Conservation (phyloP, 208 protist genomes). For the Crithidia fasciculata region DNA sequence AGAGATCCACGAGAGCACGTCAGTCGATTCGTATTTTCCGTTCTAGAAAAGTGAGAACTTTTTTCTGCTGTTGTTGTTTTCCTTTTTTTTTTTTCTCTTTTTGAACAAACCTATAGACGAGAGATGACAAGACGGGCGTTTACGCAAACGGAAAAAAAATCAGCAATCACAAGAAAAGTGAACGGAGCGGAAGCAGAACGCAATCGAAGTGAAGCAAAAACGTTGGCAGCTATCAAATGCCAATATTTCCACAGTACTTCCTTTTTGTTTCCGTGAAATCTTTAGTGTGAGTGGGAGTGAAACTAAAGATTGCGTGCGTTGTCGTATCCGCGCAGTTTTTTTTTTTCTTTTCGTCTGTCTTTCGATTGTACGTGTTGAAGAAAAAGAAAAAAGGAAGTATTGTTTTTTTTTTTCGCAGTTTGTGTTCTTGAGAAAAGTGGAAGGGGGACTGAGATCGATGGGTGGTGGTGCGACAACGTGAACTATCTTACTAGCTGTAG, state of each 20-base stretch:
- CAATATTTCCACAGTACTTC: not conserved
- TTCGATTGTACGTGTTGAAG: not conserved
- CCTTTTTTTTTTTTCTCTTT: too few relatives aligned
- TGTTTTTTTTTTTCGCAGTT: not conserved
- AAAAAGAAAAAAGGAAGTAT: conserved; percentile 1
- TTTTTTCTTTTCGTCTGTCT: not conserved
- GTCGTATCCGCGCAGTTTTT: not conserved
- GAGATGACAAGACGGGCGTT: not conserved
- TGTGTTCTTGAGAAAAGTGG: not conserved
- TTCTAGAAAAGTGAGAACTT: too few relatives aligned
- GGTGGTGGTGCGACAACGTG: not conserved
- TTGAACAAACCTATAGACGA: not conserved
- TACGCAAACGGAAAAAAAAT: not conserved
- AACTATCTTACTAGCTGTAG: not conserved
- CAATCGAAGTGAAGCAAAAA: not conserved
- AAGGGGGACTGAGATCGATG: not conserved
- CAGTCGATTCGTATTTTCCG: too few relatives aligned
- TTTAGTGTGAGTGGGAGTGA: too few relatives aligned
- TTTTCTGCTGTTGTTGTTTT: too few relatives aligned
- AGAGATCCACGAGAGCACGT: too few relatives aligned
- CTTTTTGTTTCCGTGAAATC: not conserved
- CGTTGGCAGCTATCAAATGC: conserved; percentile 7
- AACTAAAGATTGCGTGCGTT: too few relatives aligned
- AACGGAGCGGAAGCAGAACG: not conserved
- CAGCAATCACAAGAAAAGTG: conserved; percentile 6